Base-by-base conservation (phyloP, 2,329 filamentous ascomycete genomes). In the Rutstroemia sp. region DNA sequence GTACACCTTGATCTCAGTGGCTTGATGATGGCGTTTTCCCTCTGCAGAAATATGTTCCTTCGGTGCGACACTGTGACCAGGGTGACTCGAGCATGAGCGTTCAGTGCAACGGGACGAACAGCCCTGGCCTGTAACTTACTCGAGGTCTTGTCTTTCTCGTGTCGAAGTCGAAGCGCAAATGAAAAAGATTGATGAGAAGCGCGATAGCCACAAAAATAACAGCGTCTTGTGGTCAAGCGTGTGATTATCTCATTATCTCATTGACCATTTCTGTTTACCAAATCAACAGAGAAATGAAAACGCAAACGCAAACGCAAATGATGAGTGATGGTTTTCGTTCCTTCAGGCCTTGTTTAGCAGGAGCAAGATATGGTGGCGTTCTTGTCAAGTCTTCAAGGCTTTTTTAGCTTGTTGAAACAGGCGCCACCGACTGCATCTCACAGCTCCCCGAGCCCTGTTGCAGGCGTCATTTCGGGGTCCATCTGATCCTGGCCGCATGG, bases 1-100 rank as follows among this genome's bases (percentile, higher is more conserved):
- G 23, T 23, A n/a, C 30, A 23, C 27, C 52, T 34, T 49, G 52
- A 48, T 54, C 45, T 54, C 36, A 49, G 36, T 30, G 52, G 52
- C 45, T 54, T 49, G 45, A 49, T 42, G 51, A 38, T 40, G 14
- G 36, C 45, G 38, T 54, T 30, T 30, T 16, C 12, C 38, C 8
- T 12, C 34, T 46, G 49, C 52, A 50, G 14, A 7, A 40, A 23
- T 40, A 14, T 16, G 5, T 40, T 40, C 17, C 14, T 19, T 40
- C 39, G 3, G 39, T 40, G 14, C 12, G 5, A 40, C 17, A 14
- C 10, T 23, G 23, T 23, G 23, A 23, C 23, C 23, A 14, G 14
- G 16, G 17, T 16, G 14, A n/a, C 14, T 19, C 14, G 14, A n/a
- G 39, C 10, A 40, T 17, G 10, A n/a, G 17, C 17, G 39, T 40